phyloP scores from a whole-genome alignment of 768 basidiomycete genomes.

The Termitomyces sp. region DNA sequence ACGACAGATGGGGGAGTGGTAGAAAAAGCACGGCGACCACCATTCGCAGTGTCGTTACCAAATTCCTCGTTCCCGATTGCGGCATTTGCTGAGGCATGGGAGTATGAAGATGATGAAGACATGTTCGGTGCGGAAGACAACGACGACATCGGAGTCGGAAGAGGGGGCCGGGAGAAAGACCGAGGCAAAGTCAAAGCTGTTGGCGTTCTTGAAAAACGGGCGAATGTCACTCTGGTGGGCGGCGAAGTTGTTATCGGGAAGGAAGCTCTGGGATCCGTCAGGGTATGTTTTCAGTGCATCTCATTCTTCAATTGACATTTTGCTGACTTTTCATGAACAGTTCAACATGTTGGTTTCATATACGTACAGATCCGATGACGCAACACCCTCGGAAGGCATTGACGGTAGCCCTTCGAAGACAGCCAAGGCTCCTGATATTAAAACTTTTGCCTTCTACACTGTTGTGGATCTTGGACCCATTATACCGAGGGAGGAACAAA shows the following conservation, averaged over 20 bases:
- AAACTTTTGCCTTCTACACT: constrained; percentile 88
- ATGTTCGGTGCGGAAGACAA: constrained; percentile 76
- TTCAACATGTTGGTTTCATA: constrained; percentile 94
- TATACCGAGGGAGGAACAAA: constrained; percentile 48
- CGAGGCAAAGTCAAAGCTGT: constrained; percentile 51
- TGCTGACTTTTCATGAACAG: constrained; percentile 32
- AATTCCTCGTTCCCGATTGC: constrained; percentile 74
- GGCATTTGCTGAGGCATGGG: constrained; percentile 96
- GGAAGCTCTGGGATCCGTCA: constrained; percentile 70
- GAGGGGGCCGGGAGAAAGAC: constrained; percentile 39
- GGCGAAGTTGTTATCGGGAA: constrained; percentile 85
- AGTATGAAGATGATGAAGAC: constrained; percentile 95
- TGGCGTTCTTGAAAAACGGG: constrained; percentile 82
- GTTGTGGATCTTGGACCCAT: constrained; percentile 76
- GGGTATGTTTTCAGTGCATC: constrained; percentile 42
- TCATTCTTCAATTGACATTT: not conserved
- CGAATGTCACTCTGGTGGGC: constrained; percentile 84
- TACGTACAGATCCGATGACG: constrained; percentile 90
- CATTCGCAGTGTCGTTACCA: constrained; percentile 79
- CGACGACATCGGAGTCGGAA: constrained; percentile 26
- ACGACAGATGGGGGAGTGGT: constrained; percentile 30
- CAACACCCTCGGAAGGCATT: constrained; percentile 58
- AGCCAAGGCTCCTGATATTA: constrained; percentile 61
- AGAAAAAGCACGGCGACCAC: constrained; percentile 60
- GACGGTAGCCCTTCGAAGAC: constrained; percentile 36